Evolutionary conservation across 257 asterid species (phyloP).

Genomic region (Solanum virginianum): DNA sequence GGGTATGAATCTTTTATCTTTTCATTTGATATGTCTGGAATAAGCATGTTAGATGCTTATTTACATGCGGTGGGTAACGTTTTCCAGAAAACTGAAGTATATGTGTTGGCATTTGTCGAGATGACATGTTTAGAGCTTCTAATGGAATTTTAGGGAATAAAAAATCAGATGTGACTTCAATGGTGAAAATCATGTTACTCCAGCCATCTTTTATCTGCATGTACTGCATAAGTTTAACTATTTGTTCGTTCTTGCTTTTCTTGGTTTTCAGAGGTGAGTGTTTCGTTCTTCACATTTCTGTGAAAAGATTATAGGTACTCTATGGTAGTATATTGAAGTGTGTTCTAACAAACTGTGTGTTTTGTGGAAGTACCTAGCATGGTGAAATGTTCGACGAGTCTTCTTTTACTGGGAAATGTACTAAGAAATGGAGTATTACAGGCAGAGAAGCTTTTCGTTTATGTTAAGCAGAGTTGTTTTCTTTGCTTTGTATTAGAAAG

Average conservation of each 20-base stretch:
- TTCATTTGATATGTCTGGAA: background rate
- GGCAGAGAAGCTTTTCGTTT: background rate
- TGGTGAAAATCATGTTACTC: background rate
- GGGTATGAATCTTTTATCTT: constrained; percentile 25
- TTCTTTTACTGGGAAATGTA: background rate
- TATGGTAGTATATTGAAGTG: background rate
- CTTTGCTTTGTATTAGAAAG: background rate
- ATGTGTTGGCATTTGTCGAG: background rate
- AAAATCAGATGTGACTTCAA: background rate
- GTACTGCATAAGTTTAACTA: background rate
- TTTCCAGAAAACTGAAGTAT: background rate
- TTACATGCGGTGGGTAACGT: background rate
- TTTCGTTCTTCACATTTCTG: background rate
- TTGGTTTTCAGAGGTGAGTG: background rate
- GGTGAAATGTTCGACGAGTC: background rate
- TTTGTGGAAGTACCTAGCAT: background rate
- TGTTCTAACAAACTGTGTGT: background rate
- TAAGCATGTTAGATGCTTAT: background rate
- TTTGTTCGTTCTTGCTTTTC: background rate
- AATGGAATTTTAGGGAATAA: background rate
- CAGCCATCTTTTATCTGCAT: background rate
- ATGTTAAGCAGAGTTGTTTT: background rate
- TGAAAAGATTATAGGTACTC: background rate
- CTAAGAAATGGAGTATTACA: background rate
- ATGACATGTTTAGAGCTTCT: background rate